phyloP scores from a whole-genome alignment of 2,329 filamentous ascomycete genomes.

The Scopulariopsis brevicaulis region DNA sequence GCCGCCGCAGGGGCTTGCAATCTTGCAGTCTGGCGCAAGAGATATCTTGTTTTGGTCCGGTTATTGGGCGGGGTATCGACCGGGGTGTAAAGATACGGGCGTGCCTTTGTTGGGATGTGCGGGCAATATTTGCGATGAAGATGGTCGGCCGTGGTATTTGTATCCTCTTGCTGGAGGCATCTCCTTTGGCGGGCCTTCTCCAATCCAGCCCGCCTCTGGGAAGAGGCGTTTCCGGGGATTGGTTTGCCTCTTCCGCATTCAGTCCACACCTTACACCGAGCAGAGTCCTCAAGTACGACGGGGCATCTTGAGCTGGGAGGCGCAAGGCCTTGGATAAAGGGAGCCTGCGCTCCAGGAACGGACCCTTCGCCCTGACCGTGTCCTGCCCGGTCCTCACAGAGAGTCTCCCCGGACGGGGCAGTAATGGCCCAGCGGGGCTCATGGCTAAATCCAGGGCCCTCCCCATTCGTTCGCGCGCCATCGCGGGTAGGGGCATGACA shows the following conservation, averaged over 20 bases:
- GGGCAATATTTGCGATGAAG: background rate
- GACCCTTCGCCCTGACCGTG: background rate
- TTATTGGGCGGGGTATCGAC: background rate
- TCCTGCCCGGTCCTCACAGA: background rate
- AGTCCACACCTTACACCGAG: background rate
- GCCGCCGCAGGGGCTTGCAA: background rate
- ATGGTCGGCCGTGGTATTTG: background rate
- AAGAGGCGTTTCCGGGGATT: background rate
- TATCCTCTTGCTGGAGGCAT: background rate
- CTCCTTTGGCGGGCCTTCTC: background rate
- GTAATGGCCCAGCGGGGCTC: background rate
- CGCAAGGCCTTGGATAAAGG: background rate
- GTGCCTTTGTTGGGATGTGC: background rate
- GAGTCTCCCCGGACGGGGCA: background rate
- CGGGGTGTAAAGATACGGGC: background rate
- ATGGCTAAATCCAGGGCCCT: background rate
- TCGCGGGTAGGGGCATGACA: background rate
- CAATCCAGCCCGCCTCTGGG: background rate
- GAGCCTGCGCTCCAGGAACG: background rate
- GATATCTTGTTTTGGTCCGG: background rate
- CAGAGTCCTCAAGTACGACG: background rate
- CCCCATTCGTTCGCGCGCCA: background rate
- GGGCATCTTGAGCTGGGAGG: background rate
- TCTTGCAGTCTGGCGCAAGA: background rate
- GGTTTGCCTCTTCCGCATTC: background rate